phyloP scores from a whole-genome alignment of 768 basidiomycete species.

The Russula emetica region DNA sequence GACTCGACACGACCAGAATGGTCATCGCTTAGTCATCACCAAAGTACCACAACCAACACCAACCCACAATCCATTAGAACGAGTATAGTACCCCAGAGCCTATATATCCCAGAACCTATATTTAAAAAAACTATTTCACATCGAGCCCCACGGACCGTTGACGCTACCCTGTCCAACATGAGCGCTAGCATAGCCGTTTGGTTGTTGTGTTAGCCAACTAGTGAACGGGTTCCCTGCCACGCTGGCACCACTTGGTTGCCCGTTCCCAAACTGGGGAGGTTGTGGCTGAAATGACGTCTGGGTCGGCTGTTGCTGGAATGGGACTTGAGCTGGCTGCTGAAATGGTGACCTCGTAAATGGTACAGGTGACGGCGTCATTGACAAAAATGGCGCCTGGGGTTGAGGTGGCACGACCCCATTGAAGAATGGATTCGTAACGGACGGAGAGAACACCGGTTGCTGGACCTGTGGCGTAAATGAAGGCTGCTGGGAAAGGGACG shows the following conservation, averaged over 20 bases:
- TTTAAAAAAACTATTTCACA: conserved; percentile 4
- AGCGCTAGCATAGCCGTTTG: conserved; percentile 13
- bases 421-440: conserved; percentile 23
- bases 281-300: conserved; percentile 12
- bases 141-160: conserved; percentile 15
- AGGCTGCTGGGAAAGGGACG: conserved; percentile 33
- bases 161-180: conserved; percentile 22
- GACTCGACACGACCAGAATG: no score
- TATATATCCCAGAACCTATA: not conserved
- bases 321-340: conserved; percentile 28
- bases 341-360: conserved; percentile 26
- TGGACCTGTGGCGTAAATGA: conserved; percentile 28
- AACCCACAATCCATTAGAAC: not conserved
- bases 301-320: conserved; percentile 17
- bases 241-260: conserved; percentile 12
- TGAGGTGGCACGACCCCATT: conserved; percentile 34
- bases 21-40: conserved; percentile 14
- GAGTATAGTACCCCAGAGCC: not conserved
- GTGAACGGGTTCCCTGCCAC: conserved; percentile 29
- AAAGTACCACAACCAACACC: no score
- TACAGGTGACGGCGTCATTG: conserved; percentile 20
- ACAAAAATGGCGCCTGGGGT: conserved; percentile 27
- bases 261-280: conserved; percentile 16
- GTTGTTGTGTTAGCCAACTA: conserved; percentile 30
- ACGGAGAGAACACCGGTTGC: conserved; percentile 16